These are phyloP conservation scores for Coriaria nepalensis DNA, from an alignment of 306 rosid genomes.

Conservation along the genomic window DNA sequence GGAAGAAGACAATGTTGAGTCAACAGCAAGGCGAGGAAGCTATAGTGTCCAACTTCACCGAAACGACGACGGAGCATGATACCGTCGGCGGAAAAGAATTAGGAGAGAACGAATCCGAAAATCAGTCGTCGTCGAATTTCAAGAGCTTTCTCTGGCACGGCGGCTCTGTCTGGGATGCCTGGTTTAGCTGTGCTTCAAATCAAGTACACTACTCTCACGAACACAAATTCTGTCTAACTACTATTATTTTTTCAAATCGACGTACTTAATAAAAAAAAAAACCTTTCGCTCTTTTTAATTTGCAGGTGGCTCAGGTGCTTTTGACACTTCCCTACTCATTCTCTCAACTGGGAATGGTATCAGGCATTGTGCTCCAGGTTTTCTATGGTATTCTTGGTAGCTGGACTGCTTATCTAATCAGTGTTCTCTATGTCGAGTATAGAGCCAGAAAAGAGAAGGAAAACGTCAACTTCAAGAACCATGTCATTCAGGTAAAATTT, in stretches of 20 bases:
- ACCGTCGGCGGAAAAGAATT: constrained; percentile 17
- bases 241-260: neutral
- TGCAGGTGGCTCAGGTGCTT: constrained; percentile 89
- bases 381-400: constrained; percentile 87
- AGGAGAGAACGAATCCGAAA: constrained; percentile 19
- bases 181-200: constrained; percentile 98
- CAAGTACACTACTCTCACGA: constrained; percentile 36
- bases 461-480: constrained; percentile 78
- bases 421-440: constrained; percentile 90
- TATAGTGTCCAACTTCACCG: constrained; percentile 54
- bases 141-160: constrained; percentile 85
- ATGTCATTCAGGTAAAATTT: constrained; percentile 69
- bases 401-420: constrained; percentile 95
- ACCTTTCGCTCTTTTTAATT: neutral
- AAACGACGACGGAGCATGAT: constrained; percentile 42
- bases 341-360: constrained; percentile 83
- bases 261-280: no score
- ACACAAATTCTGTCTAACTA: neutral
- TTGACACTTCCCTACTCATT: constrained; percentile 86
- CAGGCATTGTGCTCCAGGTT: constrained; percentile 69
- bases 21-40: constrained; percentile 90
- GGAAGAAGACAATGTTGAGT: constrained; percentile 54
- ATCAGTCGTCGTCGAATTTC: constrained; percentile 32
- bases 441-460: constrained; percentile 83
- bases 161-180: constrained; percentile 94